Evolutionary conservation across 768 basidiomycete species (phyloP), one percentile per base, ranked within the genome.

Genomic region (Boletellus ananiceps): DNA sequence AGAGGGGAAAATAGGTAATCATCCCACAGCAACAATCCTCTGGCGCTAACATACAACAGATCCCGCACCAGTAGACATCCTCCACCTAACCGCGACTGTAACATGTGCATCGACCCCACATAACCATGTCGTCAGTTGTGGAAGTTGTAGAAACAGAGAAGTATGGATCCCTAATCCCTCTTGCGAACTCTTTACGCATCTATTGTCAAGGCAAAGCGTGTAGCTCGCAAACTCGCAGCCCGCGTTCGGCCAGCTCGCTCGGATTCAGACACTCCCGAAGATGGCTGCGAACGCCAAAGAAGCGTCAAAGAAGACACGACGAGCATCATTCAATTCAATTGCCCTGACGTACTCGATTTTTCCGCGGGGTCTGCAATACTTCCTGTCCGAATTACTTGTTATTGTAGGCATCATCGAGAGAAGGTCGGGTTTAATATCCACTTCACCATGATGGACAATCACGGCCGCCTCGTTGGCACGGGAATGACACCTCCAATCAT

Each of bases 331-430:
- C 87, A 98, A 52, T 99, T 98, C 72, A 98, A 98, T 62, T 95
- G 93, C 56, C 78, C 89, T 0, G 89, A 94, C 56, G 76, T 89
- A 37, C 79, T 97, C 40, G 91, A 93, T 62, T 93, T 98, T 65
- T 85, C 83, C 6, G 75, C 83, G 12, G 96, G 96, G 18, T 88
- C 90, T 16, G 85, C 84, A 21, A 78, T 89, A 16, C 75, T 99
- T n/a, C 95, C 95, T 8, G 82, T 96, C 33, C 82, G 96, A 40
- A 91, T 99, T 52, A 95, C 95, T 7, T 99, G 96, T 69, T 99
- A 99, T 67, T 98, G 96, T 58, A 84, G 95, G 44, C 96, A 98
- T 74, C 95, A 99, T 71, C 86, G 92, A 52, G 96, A 99, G 71
- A 97, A 96, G 70, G 74, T 86, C 33, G 96, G 96, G 2, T 98